Conservation (phyloP, 1,284 basidiomycete genomes). For the Hemileia vastatrix region DNA sequence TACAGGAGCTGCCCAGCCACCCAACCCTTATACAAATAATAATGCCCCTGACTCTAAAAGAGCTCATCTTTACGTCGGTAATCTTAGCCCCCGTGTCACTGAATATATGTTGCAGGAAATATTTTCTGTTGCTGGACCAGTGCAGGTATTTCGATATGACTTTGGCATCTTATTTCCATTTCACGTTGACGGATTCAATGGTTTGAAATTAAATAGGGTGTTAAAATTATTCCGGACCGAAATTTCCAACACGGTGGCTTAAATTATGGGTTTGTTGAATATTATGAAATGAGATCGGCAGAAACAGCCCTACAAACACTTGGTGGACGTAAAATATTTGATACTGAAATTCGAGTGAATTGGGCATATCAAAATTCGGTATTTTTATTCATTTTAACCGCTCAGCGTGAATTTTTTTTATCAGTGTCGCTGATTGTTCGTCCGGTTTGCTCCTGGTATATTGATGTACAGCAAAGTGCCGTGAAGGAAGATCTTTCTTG, state of each 20-base stretch:
- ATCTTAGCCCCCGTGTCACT: conserved; percentile 77
- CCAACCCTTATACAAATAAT: conserved; percentile 17
- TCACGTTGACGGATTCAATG: conserved; percentile 20
- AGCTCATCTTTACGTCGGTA: conserved; percentile 94
- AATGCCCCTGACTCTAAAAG: conserved; percentile 43
- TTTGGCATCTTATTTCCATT: conserved; percentile 31
- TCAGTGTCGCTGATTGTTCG: background rate
- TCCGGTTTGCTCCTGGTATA: no score
- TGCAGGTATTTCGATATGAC: conserved; percentile 23
- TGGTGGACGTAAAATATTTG: conserved; percentile 95
- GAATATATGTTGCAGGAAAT: conserved; percentile 56
- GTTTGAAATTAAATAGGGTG: conserved; percentile 75
- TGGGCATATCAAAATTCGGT: conserved; percentile 85
- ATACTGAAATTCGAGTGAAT: conserved; percentile 84
- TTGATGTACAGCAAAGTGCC: conserved; percentile 56
- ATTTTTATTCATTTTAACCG: background rate
- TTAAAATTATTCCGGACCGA: conserved; percentile 97
- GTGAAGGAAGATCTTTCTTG: conserved; percentile 83
- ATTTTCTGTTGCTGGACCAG: conserved; percentile 48
- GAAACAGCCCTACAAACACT: conserved; percentile 93
- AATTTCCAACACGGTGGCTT: conserved; percentile 95
- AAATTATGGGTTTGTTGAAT: conserved; percentile 98
- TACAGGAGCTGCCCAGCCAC: conserved; percentile 12
- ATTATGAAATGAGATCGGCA: conserved; percentile 85
- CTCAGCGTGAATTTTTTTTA: background rate